Percentiles rank a stretch among this genome's conserved stretches.
Conservation (phyloP, 2,329 filamentous ascomycete genomes). For the Apiospora rasikravindrae region DNA sequence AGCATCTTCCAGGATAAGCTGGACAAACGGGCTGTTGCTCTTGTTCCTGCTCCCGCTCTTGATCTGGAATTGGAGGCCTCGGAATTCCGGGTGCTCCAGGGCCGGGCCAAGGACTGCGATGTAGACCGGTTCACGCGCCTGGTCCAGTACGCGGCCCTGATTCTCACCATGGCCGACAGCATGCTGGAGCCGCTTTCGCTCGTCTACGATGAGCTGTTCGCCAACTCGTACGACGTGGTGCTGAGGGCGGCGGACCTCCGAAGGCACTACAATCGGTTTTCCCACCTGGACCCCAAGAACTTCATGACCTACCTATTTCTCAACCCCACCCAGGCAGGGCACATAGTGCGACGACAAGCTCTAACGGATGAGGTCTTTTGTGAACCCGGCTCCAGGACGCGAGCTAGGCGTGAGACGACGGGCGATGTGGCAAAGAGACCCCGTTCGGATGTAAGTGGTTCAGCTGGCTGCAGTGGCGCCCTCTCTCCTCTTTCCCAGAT, state of each 20-base stretch:
- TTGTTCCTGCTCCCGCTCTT: background rate
- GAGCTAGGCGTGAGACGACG: background rate
- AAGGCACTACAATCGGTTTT: background rate
- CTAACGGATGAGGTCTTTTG: constrained; percentile 12
- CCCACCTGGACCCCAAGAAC: constrained; percentile 14
- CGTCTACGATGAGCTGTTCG: constrained; percentile 10
- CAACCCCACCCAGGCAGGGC: constrained; percentile 16
- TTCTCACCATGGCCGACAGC: background rate
- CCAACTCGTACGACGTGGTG: constrained; percentile 12
- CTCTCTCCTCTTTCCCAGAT: background rate
- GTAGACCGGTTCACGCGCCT: background rate
- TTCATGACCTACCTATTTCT: constrained; percentile 18
- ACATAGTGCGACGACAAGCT: background rate
- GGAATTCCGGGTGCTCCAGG: background rate
- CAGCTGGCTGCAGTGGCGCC: background rate
- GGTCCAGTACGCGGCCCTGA: background rate
- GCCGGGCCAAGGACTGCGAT: constrained; percentile 19
- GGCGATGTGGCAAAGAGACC: background rate
- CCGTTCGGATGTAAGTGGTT: background rate
- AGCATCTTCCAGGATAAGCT: constrained; percentile 2
- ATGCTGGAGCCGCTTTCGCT: background rate
- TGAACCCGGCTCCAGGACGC: background rate
- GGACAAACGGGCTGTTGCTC: background rate
- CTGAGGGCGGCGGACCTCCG: background rate
- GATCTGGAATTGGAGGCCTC: constrained; percentile 4